A percentile compares a stretch with the other conserved stretches of the same genome.
phyloP scores from a whole-genome alignment of 2,329 filamentous ascomycete genomes.

The Ophiocordyceps camponoti-saundersi region DNA sequence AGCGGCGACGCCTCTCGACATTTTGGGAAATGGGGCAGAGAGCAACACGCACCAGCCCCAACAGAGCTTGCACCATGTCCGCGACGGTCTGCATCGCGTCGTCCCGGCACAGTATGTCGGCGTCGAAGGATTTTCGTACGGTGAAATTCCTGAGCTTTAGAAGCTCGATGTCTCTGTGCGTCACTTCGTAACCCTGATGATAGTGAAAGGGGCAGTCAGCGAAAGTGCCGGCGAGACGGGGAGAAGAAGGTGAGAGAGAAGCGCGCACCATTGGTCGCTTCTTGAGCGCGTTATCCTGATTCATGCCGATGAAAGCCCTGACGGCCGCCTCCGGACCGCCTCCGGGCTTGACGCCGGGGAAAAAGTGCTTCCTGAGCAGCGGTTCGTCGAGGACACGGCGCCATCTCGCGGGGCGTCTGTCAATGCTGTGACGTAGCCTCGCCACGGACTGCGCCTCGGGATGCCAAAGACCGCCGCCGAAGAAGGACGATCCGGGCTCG shows the following conservation, averaged over 20 bases:
- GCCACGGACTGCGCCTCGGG: constrained; percentile 52
- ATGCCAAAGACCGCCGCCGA: constrained; percentile 72
- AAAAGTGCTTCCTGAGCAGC: constrained; percentile 45
- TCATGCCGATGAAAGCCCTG: constrained; percentile 52
- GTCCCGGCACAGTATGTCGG: constrained; percentile 43
- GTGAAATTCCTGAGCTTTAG: constrained; percentile 70
- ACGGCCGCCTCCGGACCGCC: constrained; percentile 36
- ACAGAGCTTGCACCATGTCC: constrained; percentile 48
- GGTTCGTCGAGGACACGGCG: constrained; percentile 47
- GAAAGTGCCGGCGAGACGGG: background rate
- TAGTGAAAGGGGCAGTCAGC: background rate
- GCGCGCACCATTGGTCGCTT: constrained; percentile 61
- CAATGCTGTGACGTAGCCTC: constrained; percentile 56
- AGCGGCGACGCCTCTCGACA: background rate
- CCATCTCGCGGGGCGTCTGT: constrained; percentile 53
- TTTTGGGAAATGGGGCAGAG: background rate
- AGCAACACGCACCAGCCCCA: constrained; percentile 48
- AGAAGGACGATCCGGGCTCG: constrained; percentile 52
- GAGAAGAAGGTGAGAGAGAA: background rate
- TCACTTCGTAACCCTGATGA: constrained; percentile 58
- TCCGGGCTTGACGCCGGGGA: constrained; percentile 21
- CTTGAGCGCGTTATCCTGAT: constrained; percentile 62
- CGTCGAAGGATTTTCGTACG: constrained; percentile 47
- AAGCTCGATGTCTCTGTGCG: constrained; percentile 65
- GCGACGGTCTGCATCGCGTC: constrained; percentile 48